phyloP scores from a whole-genome alignment of 805 yeast species.

The Komagataella populi region DNA sequence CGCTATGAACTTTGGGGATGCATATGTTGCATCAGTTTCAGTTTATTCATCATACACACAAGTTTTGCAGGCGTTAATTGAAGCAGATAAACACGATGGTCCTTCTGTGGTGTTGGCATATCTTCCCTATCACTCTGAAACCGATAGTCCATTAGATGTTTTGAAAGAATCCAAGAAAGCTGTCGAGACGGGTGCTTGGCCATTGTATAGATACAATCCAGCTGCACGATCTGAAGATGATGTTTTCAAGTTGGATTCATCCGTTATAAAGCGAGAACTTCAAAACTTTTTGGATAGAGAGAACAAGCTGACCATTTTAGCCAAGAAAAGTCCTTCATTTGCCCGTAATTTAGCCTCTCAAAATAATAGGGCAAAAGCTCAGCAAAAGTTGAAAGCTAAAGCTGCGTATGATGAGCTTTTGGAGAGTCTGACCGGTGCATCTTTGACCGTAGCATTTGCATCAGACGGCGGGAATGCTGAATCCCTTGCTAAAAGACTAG shows the following conservation, averaged over 20 bases:
- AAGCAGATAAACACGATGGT: slow-evolving; percentile 82
- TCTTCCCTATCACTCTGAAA: slow-evolving; percentile 59
- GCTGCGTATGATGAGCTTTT: slow-evolving; percentile 65
- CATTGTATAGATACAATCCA: slow-evolving; percentile 81
- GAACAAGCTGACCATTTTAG: slow-evolving; percentile 69
- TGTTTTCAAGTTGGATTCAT: slow-evolving; percentile 74
- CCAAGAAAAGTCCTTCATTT: slow-evolving; percentile 57
- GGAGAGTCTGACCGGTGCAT: slow-evolving; percentile 88
- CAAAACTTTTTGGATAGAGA: slow-evolving; percentile 79
- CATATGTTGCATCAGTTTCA: slow-evolving; percentile 90
- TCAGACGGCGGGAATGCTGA: slow-evolving; percentile 91
- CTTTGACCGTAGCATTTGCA: slow-evolving; percentile 73
- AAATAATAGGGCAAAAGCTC: slow-evolving; percentile 43
- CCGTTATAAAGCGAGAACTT: slow-evolving; percentile 63
- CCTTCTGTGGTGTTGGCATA: slow-evolving; percentile 89
- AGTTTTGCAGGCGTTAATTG: slow-evolving; percentile 74
- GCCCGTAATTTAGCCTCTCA: slow-evolving; percentile 61
- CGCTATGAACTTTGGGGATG: slow-evolving; percentile 85
- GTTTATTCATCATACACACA: slow-evolving; percentile 90
- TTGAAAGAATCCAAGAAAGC: slow-evolving; percentile 80
- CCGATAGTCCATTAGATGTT: slow-evolving; percentile 55
- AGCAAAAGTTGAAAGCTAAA: slow-evolving; percentile 56
- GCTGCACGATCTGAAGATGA: slow-evolving; percentile 30
- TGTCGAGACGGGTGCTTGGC: slow-evolving; percentile 95
- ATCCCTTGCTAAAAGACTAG: slow-evolving; percentile 63